phyloP scores from a whole-genome alignment of 176 grass and related monocot species.

The Dactylis glomerata region DNA sequence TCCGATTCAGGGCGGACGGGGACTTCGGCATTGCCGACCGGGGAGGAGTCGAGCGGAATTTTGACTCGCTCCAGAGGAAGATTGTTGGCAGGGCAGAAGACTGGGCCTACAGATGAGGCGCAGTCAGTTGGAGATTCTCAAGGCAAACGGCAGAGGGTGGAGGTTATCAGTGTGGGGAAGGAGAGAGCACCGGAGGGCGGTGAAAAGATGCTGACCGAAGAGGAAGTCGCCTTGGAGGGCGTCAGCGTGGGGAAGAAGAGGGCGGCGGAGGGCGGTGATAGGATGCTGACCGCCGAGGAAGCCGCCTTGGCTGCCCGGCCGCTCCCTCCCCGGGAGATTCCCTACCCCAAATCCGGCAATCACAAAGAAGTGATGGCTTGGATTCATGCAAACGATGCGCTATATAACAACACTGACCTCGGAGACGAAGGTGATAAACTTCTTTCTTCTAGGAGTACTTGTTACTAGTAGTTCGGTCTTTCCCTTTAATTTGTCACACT shows the following conservation, averaged over 20 bases:
- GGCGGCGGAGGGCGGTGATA: neutral
- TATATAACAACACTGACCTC: neutral
- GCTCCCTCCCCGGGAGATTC: neutral
- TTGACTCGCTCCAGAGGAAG: neutral
- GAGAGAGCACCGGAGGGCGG: neutral
- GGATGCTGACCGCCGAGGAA: neutral
- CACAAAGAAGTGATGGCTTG: neutral
- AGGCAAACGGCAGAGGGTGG: neutral
- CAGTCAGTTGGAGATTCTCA: neutral
- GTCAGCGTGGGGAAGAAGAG: neutral
- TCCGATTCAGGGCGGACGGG: neutral
- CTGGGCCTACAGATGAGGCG: neutral
- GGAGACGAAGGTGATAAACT: neutral
- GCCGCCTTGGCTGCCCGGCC: neutral
- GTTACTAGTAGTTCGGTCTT: neutral
- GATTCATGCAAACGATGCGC: neutral
- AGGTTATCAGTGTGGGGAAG: neutral
- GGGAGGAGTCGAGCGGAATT: neutral
- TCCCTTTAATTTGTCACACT: neutral
- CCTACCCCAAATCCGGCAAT: neutral
- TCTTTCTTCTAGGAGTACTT: neutral
- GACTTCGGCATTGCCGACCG: neutral
- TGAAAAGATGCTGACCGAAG: neutral
- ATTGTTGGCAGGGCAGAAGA: neutral
- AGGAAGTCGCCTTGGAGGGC: conserved; percentile 2